These are phyloP conservation scores for Neophaeococcomyces mojaviensis DNA, from an alignment of 2,329 filamentous ascomycete species.

Conservation along the genomic window DNA sequence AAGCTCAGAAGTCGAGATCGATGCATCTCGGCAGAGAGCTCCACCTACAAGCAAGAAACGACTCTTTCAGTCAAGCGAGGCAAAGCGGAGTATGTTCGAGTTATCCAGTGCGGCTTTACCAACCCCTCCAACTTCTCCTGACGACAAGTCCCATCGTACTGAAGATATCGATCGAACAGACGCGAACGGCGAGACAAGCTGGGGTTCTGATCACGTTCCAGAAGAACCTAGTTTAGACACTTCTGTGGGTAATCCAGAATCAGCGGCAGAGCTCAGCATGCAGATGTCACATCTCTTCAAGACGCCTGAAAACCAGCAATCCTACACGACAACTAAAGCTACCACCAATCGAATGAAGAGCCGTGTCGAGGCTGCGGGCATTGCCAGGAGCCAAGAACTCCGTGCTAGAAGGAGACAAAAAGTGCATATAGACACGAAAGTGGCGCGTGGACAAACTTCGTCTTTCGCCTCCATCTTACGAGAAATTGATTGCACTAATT, in stretches of 20 bases:
- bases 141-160: too few relatives aligned
- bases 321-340: background rate
- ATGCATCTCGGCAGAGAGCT: background rate
- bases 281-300: too few relatives aligned
- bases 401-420: background rate
- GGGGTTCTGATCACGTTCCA: too few relatives aligned
- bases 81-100: background rate
- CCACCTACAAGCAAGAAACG: background rate
- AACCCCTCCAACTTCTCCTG: background rate
- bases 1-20: background rate
- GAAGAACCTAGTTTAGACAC: too few relatives aligned
- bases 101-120: background rate
- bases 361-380: background rate
- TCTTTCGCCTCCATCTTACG: too few relatives aligned
- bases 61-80: background rate
- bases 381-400: constrained; percentile 3
- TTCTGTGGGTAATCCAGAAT: too few relatives aligned
- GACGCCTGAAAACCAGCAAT: background rate
- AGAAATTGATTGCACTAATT: too few relatives aligned
- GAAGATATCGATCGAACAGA: too few relatives aligned
- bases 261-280: too few relatives aligned
- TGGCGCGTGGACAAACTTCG: too few relatives aligned
- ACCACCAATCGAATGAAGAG: background rate
- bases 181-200: too few relatives aligned
- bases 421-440: too few relatives aligned